These are phyloP conservation scores for Penium margaritaceum DNA, from an alignment of 139 green algal species.

Conservation along the genomic window DNA sequence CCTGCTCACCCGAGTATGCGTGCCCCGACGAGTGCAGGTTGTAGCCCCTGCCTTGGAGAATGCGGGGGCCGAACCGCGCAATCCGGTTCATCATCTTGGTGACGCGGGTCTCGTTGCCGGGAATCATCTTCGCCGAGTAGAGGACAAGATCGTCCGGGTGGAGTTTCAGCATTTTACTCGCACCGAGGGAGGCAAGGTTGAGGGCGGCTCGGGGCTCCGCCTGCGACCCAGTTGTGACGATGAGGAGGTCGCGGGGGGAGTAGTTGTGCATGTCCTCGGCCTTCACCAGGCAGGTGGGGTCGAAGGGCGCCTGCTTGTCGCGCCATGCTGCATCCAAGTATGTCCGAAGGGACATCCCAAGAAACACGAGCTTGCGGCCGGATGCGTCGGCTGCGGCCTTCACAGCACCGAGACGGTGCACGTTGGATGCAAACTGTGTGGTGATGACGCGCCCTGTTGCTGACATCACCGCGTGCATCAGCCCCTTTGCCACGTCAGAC, in stretches of 20 bases:
- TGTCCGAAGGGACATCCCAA: constrained; percentile 78
- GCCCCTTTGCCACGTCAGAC: constrained; percentile 58
- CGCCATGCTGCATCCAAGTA: constrained; percentile 87
- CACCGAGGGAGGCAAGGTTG: constrained; percentile 67
- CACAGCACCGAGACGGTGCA: constrained; percentile 74
- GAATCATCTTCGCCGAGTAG: constrained; percentile 79
- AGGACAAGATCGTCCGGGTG: constrained; percentile 72
- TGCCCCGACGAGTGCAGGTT: constrained; percentile 75
- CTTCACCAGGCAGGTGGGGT: constrained; percentile 68
- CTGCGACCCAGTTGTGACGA: constrained; percentile 67
- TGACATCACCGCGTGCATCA: constrained; percentile 64
- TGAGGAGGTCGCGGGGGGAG: constrained; percentile 77
- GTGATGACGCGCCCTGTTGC: constrained; percentile 76
- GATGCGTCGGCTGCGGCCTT: constrained; percentile 87
- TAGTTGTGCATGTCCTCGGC: constrained; percentile 62
- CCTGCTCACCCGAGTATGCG: constrained; percentile 64
- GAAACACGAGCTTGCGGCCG: constrained; percentile 71
- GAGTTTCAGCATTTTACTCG: constrained; percentile 71
- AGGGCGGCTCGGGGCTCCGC: constrained; percentile 80
- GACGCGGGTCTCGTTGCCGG: constrained; percentile 66
- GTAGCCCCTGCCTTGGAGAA: constrained; percentile 67
- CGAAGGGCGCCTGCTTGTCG: constrained; percentile 65
- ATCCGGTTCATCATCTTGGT: constrained; percentile 93
- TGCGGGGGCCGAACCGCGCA: constrained; percentile 61
- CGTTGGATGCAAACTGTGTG: constrained; percentile 91